Evolutionary conservation across 2,329 filamentous ascomycete genomes (phyloP).

Genomic region (Sporothrix brasiliensis): DNA sequence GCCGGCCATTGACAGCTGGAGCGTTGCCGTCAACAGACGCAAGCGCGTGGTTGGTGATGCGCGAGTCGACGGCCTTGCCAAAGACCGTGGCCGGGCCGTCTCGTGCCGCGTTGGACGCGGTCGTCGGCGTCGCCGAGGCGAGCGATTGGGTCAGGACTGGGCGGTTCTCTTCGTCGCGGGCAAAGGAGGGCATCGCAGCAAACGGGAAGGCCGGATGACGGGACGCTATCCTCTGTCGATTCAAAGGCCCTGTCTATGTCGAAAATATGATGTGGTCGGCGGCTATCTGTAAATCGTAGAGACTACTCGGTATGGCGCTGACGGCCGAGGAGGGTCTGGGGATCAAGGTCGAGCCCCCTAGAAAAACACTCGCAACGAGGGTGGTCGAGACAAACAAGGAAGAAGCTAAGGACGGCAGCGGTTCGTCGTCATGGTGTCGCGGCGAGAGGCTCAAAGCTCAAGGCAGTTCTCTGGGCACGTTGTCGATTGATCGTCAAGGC

Average conservation of each 20-base stretch:
- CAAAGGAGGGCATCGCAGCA: conserved; percentile 35
- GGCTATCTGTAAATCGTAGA: not conserved
- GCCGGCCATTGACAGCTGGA: conserved; percentile 28
- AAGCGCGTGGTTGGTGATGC: conserved; percentile 28
- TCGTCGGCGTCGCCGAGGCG: conserved; percentile 1
- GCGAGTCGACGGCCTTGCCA: conserved; percentile 29
- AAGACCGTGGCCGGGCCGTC: conserved; percentile 25
- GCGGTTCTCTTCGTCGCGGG: conserved; percentile 31
- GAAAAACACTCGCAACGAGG: not conserved
- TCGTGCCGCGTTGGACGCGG: conserved; percentile 16
- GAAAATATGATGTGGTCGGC: not conserved
- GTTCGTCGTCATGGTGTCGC: conserved; percentile 28
- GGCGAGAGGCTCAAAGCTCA: conserved; percentile 1
- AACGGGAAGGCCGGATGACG: conserved; percentile 1
- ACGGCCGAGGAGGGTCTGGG: not conserved
- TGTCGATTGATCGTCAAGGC: conserved; percentile 8
- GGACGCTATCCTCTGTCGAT: conserved; percentile 1
- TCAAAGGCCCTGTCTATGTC: not conserved
- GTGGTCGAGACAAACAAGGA: not conserved
- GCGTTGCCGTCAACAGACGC: conserved; percentile 32
- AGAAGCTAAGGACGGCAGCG: conserved; percentile 6
- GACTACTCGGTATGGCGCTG: not conserved
- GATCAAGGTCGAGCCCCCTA: not conserved
- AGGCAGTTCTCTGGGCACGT: not conserved
- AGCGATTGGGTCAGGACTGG: conserved; percentile 28